Percentiles rank a stretch among this genome's conserved stretches.
Conservation (phyloP, 495 filamentous ascomycete species). For the Penicillium alfredii region DNA sequence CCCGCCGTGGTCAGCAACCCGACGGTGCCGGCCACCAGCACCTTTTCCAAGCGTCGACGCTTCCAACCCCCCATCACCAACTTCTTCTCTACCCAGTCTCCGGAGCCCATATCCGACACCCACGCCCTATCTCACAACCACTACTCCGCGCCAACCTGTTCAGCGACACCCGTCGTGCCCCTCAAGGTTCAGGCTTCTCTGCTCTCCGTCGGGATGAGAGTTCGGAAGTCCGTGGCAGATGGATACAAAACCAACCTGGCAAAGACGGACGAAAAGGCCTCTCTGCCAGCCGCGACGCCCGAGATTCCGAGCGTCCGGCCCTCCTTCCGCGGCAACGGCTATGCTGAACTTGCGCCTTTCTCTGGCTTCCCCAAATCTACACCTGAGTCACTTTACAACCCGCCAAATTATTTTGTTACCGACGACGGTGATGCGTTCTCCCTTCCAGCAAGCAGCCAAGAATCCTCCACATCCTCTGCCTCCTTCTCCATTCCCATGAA, state of each 20-base stretch:
- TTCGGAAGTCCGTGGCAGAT: conserved; percentile 85
- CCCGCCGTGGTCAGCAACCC: conserved; percentile 8
- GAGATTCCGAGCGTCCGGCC: conserved; percentile 10
- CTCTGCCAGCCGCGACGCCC: conserved; percentile 17
- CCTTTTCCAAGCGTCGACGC: conserved; percentile 38
- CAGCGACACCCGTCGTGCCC: conserved; percentile 48
- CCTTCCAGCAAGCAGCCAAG: conserved; percentile 42
- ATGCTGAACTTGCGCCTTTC: conserved; percentile 63
- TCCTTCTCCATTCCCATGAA: conserved; percentile 8
- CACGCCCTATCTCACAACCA: conserved; percentile 32
- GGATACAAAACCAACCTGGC: conserved; percentile 70
- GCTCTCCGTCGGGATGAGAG: conserved; percentile 82
- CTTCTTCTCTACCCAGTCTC: conserved; percentile 29
- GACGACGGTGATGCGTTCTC: conserved; percentile 41
- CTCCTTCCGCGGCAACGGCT: conserved; percentile 15
- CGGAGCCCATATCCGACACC: conserved; percentile 12
- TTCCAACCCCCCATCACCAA: conserved; percentile 44
- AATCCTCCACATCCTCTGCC: conserved; percentile 24
- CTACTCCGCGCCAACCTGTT: conserved; percentile 39
- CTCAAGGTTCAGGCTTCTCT: conserved; percentile 66
- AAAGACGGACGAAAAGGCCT: conserved; percentile 23
- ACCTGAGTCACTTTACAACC: not conserved
- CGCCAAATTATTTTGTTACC: conserved; percentile 14
- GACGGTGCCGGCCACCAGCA: conserved; percentile 14
- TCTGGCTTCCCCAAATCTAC: conserved; percentile 62